phyloP scores from a whole-genome alignment of 768 basidiomycete species.

The Gloeophyllum trabeum region DNA sequence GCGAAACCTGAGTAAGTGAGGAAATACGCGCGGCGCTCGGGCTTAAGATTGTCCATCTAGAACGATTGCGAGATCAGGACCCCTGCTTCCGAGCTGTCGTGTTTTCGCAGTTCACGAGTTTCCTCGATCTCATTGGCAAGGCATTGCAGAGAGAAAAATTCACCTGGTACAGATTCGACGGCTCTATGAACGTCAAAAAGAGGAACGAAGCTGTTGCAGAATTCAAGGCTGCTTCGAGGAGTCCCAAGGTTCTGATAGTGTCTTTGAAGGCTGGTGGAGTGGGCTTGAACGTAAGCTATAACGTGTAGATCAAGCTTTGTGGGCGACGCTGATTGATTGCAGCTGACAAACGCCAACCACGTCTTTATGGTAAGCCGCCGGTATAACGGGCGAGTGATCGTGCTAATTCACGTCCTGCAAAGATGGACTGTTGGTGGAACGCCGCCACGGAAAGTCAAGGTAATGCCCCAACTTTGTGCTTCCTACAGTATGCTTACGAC shows the following conservation, averaged over 20 bases:
- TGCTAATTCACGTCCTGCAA: slow-evolving; percentile 5
- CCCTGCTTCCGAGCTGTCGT: slow-evolving; percentile 76
- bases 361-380: slow-evolving; percentile 75
- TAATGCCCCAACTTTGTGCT: slow-evolving; percentile 10
- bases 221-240: slow-evolving; percentile 60
- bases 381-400: too few species aligned
- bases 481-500: slow-evolving; percentile 3
- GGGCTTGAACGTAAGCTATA: slow-evolving; percentile 60
- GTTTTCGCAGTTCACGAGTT: slow-evolving; percentile 86
- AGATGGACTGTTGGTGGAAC: slow-evolving; percentile 97
- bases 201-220: slow-evolving; percentile 63
- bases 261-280: slow-evolving; percentile 90
- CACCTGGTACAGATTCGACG: slow-evolving; percentile 77
- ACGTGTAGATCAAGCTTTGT: not conserved
- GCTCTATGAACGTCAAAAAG: slow-evolving; percentile 82
- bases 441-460: slow-evolving; percentile 76
- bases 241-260: slow-evolving; percentile 66
- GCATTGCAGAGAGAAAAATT: slow-evolving; percentile 60
- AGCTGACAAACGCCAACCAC: slow-evolving; percentile 74
- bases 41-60: slow-evolving; percentile 17
- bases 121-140: slow-evolving; percentile 71
- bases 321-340: slow-evolving; percentile 1
- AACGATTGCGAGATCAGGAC: slow-evolving; percentile 56
- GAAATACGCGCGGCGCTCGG: not conserved
- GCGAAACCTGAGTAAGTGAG: slow-evolving; percentile 49